Conservation (phyloP, 108 stramenopile genomes). For the Nitzschia sp. region DNA sequence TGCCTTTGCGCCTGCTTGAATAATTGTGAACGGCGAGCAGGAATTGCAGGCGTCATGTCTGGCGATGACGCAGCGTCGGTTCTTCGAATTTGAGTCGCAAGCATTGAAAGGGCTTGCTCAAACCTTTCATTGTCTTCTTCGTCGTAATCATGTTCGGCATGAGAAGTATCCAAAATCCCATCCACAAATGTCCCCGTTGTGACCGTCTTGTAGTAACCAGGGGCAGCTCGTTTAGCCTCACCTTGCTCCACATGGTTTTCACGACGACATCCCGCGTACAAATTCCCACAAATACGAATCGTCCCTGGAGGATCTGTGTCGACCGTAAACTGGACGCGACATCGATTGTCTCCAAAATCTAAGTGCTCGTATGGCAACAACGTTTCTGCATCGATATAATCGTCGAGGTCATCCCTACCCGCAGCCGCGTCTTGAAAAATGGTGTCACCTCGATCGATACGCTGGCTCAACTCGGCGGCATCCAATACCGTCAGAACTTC, state of each 20-base stretch:
- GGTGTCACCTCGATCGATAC: conserved; percentile 62
- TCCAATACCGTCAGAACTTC: conserved; percentile 2
- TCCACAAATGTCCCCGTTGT: conserved; percentile 39
- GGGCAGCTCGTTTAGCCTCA: conserved; percentile 39
- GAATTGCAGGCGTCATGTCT: no score
- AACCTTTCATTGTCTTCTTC: conserved; percentile 42
- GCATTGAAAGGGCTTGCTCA: conserved; percentile 15
- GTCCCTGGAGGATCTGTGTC: conserved; percentile 24
- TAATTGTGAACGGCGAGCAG: no score
- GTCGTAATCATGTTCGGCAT: conserved; percentile 47
- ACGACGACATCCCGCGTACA: conserved; percentile 5
- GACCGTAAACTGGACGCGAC: conserved; percentile 31
- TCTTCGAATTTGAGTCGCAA: conserved; percentile 23
- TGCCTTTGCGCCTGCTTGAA: background rate
- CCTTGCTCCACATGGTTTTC: conserved; percentile 33
- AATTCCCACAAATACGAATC: conserved; percentile 28
- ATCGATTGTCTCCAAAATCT: conserved; percentile 34
- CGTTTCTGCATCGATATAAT: conserved; percentile 63
- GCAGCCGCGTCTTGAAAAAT: conserved; percentile 23
- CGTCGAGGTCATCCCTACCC: conserved; percentile 31
- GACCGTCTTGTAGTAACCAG: conserved; percentile 37
- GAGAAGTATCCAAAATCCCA: conserved; percentile 33
- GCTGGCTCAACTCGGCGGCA: conserved; percentile 41
- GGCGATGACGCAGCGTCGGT: no score
- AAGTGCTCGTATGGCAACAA: conserved; percentile 51